Percentiles rank a stretch among this genome's conserved stretches.
Evolutionary conservation across 1,284 basidiomycete species (phyloP).

Genomic region (Ceratobasidium sp.): DNA sequence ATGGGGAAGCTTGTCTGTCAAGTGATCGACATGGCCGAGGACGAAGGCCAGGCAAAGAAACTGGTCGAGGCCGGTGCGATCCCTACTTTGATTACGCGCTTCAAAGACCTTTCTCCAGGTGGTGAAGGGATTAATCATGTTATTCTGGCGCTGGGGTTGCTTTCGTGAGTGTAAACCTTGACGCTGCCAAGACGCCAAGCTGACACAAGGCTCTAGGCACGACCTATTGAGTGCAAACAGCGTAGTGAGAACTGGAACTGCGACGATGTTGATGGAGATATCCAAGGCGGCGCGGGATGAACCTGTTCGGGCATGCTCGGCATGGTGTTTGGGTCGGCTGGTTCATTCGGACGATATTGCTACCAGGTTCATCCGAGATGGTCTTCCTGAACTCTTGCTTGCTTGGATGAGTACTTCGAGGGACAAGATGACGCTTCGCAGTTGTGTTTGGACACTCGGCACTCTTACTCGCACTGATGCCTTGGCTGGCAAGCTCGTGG

Average conservation of each 20-base stretch:
- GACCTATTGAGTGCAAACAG: constrained; percentile 42
- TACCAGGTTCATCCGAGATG: constrained; percentile 30
- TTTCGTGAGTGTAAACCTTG: constrained; percentile 36
- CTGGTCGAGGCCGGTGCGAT: constrained; percentile 41
- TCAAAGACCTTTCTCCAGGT: constrained; percentile 30
- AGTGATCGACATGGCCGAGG: constrained; percentile 29
- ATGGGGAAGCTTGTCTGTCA: constrained; percentile 13
- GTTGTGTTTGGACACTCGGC: constrained; percentile 28
- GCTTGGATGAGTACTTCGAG: constrained; percentile 26
- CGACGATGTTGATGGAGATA: constrained; percentile 39
- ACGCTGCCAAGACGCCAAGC: not conserved
- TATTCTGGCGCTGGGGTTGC: constrained; percentile 40
- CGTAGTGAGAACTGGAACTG: constrained; percentile 40
- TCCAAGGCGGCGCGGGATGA: constrained; percentile 24
- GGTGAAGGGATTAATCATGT: constrained; percentile 37
- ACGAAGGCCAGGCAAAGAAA: constrained; percentile 39
- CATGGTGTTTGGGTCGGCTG: constrained; percentile 28
- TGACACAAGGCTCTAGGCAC: constrained; percentile 8
- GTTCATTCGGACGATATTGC: constrained; percentile 33
- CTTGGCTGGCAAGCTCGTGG: constrained; percentile 22
- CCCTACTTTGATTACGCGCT: constrained; percentile 37
- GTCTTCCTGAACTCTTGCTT: constrained; percentile 33
- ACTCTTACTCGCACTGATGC: constrained; percentile 24
- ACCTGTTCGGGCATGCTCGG: constrained; percentile 21
- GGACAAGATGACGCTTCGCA: constrained; percentile 16